Percentiles rank a stretch among this genome's conserved stretches.
These are phyloP conservation scores for Jamesozyma lodderae DNA, from an alignment of 805 yeast genomes.

Conservation along the genomic window DNA sequence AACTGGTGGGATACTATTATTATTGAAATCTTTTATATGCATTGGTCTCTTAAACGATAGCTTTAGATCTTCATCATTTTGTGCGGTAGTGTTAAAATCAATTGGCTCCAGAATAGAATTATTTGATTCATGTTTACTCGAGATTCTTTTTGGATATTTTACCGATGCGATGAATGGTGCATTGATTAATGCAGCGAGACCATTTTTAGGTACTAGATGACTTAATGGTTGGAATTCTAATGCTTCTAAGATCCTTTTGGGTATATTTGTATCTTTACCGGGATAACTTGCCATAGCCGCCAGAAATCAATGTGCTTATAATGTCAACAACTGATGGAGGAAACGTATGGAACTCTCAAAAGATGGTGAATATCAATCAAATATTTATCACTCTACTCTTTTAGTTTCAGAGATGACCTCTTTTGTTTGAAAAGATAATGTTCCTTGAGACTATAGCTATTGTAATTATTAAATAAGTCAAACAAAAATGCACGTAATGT, in stretches of 20 bases:
- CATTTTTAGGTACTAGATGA: constrained; percentile 25
- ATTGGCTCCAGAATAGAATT: background rate
- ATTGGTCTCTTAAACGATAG: constrained; percentile 16
- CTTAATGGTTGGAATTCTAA: constrained; percentile 21
- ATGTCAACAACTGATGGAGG: too few species aligned
- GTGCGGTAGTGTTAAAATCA: background rate
- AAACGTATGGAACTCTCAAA: too few species aligned
- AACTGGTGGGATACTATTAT: background rate
- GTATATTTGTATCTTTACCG: constrained; percentile 22
- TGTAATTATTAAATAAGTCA: too few species aligned
- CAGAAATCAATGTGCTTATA: too few species aligned
- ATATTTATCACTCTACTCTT: too few species aligned
- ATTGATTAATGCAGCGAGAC: constrained; percentile 12
- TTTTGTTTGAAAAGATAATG: too few species aligned
- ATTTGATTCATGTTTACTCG: background rate
- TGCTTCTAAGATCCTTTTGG: constrained; percentile 22
- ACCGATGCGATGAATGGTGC: constrained; percentile 5
- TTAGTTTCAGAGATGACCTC: too few species aligned
- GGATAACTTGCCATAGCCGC: constrained; percentile 28
- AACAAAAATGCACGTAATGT: too few species aligned
- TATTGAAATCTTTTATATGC: background rate
- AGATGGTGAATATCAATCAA: too few species aligned
- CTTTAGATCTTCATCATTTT: constrained; percentile 3
- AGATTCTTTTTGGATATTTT: background rate
- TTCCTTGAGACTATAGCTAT: too few species aligned